Conservation (phyloP, 306 rosid genomes). For the Vachellia collinsii region DNA sequence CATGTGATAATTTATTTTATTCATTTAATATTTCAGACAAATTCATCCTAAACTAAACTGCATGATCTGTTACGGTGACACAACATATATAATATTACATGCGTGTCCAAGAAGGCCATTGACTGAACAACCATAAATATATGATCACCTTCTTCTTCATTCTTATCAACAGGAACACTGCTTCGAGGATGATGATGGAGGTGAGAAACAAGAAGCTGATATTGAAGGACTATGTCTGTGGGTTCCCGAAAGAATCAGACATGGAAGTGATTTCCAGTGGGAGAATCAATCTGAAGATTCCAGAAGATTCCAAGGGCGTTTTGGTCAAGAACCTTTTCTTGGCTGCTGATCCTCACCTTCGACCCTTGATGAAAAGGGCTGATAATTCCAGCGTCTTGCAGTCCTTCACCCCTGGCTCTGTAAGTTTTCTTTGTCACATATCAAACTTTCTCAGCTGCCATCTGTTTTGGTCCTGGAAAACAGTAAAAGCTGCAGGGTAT, state of each 20-base stretch:
- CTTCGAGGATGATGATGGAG: neutral
- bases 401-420: slow-evolving; percentile 46
- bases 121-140: neutral
- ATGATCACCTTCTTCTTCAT: neutral
- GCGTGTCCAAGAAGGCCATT: neutral
- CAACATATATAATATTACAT: neutral
- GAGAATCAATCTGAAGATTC: slow-evolving; percentile 31
- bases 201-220: slow-evolving; percentile 39
- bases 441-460: neutral
- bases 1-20: too few species aligned
- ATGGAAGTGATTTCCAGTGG: slow-evolving; percentile 22
- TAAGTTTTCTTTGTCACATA: neutral
- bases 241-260: slow-evolving; percentile 37
- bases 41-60: neutral
- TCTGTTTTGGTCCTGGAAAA: neutral
- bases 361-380: slow-evolving; percentile 30
- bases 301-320: slow-evolving; percentile 26
- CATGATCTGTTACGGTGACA: neutral
- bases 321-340: slow-evolving; percentile 59
- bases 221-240: slow-evolving; percentile 12
- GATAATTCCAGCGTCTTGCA: slow-evolving; percentile 9
- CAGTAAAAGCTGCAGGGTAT: too few species aligned
- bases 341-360: slow-evolving; percentile 58
- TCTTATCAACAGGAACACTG: neutral
- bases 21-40: neutral